Base-by-base conservation (phyloP, 176 grass and related monocot genomes). In the Oryza meyeriana region DNA sequence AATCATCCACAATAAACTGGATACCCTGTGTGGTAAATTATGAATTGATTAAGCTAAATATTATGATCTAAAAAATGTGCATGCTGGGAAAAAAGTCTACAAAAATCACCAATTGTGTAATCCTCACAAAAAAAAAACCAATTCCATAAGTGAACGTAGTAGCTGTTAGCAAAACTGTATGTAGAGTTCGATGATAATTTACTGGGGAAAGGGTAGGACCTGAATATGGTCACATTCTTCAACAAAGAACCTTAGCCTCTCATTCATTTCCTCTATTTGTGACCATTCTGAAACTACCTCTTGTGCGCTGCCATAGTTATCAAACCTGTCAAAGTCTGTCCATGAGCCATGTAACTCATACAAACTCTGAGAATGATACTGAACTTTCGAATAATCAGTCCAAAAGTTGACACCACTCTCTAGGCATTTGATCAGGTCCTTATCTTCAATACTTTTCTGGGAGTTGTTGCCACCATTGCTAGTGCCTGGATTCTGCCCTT, bases 211-310 rank as follows among this genome's bases (percentile, higher is more conserved):
- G 66, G 63, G 74, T 58, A 87, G 59, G 55, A 99, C 96, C 93
- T 99, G 96, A 83, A 99, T 91, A 88, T 99, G 89, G 41, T 94
- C 93, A 4, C 96, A 99, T 92, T 95, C 96, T 94, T 99, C 96
- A 71, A 95, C 36, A 87, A 99, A 95, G 71, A 95, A 99, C 25
- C 96, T 90, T 42, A 95, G 87, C 77, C 91, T 85, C 52, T 99
- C 96, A 88, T 87, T 99, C 82, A 99, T 91, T 69, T 99, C 96
- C 78, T 99, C 96, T 77, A 94, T 74, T 69, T 85, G 96, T 33
- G 83, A 90, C 71, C 90, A 88, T 65, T 87, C 96, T 64, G 93
- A 87, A 78, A 95, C 75, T 76, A 99, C 87, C 80, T 95, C 89
- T 85, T 68, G 90, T 79, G 87, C 93, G 68, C 64, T 74, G 42